A percentile compares a stretch with the other conserved stretches of the same genome.
These are phyloP conservation scores for Pythium sp. DNA, from an alignment of 352 stramenopile genomes.

Conservation along the genomic window DNA sequence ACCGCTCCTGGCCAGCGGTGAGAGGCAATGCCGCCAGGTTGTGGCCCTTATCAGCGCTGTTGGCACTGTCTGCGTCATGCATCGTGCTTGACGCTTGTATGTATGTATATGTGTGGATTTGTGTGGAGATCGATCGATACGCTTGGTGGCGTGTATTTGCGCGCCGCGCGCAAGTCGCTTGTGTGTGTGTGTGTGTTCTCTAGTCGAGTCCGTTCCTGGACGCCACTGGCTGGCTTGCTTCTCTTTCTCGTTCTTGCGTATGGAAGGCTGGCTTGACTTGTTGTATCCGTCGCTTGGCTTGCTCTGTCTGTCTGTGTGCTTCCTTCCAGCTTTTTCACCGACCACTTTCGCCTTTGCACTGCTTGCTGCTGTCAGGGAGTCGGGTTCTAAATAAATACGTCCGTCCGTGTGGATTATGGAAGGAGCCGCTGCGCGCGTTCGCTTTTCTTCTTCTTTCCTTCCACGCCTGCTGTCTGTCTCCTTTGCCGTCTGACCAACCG, in stretches of 20 bases:
- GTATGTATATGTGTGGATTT: not conserved
- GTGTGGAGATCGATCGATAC: not conserved
- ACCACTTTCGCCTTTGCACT: not conserved
- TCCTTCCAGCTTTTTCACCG: not conserved
- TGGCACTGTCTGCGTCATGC: constrained; percentile 16
- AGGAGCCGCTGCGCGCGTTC: constrained; percentile 1
- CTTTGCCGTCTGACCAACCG: not conserved
- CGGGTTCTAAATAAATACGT: constrained; percentile 4
- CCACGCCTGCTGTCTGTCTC: not conserved
- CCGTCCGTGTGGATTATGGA: not conserved
- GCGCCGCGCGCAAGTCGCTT: constrained; percentile 1
- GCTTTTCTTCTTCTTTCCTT: not conserved
- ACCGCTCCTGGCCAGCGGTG: constrained; percentile 22
- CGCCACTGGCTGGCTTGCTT: not conserved
- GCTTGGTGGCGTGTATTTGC: not conserved
- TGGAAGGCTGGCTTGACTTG: not conserved
- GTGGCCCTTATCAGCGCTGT: not conserved
- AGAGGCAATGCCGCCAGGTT: constrained; percentile 16
- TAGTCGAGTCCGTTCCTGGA: not conserved
- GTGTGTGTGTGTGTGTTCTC: not conserved
- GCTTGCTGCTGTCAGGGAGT: not conserved
- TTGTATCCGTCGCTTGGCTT: not conserved
- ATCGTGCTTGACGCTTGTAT: not conserved
- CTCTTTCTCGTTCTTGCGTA: not conserved
- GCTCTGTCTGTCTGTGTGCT: not conserved